Evolutionary conservation across 306 rosid species (phyloP), one percentile per base, ranked within the genome.

Genomic region (Sesbania bispinosa): DNA sequence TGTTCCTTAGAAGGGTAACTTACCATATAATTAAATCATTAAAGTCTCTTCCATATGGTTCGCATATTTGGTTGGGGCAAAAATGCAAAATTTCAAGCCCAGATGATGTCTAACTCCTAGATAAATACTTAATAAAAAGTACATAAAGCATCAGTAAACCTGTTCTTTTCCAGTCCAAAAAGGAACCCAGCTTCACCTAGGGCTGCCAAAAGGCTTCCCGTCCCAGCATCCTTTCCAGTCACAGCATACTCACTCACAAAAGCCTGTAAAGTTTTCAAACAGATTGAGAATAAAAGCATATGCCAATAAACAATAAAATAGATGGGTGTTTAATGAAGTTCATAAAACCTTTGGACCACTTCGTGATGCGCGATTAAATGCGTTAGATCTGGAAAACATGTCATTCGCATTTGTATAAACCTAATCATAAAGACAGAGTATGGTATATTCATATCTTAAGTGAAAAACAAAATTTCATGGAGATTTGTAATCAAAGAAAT

Each of bases 211-310:
- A 94, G 88, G 75, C 92, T 90, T 85, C 99, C 99, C n/a, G 60
- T 71, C 29, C 97, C 84, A 0, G 87, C 99, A 41, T 91, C 99
- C 67, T 76, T 87, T 61, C 79, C 82, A 0, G 86, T 88, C 70
- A 94, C 97, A 13, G 99, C 99, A 81, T 94, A 94, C 78, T 94
- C 99, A 48, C 99, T 94, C 21, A 94, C 95, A 78, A 94, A 94
- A 73, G 97, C 99, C 99, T 94, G 83, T 62, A 42, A 57, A 77
- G 47, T 19, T 58, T 47, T 23, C 35, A 55, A 74, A 78, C 23
- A 14, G 43, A 62, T 36, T 80, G 36, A 69, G 43, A 29, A 60
- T 8, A 27, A 64, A 54, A 36, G 57, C 14, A 57, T 13, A 69
- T 52, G 24, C 69, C 51, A 41, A 29, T 41, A 73, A 59, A 33